These are phyloP conservation scores for Mycena metata DNA, from an alignment of 768 basidiomycete genomes.

Conservation along the genomic window DNA sequence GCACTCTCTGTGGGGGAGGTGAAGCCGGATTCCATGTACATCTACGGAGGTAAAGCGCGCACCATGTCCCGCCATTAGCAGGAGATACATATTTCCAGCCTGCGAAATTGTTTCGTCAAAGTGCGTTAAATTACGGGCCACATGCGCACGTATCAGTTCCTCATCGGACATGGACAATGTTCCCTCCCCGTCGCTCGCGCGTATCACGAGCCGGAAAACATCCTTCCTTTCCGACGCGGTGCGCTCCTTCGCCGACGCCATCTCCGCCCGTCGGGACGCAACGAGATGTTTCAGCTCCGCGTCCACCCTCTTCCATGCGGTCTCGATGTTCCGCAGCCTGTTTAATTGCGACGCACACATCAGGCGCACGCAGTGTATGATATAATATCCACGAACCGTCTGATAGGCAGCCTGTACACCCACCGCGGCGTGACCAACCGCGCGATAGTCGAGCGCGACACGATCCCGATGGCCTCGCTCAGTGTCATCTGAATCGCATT, in stretches of 20 bases:
- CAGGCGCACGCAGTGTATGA: too few relatives aligned
- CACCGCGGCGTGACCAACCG: slow-evolving; percentile 36
- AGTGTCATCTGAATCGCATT: neutral
- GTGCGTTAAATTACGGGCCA: too few relatives aligned
- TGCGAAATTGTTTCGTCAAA: slow-evolving; percentile 8
- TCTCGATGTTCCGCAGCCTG: slow-evolving; percentile 17
- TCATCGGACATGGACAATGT: slow-evolving; percentile 32
- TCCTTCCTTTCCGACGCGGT: neutral
- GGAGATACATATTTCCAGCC: slow-evolving; percentile 50
- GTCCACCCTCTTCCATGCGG: neutral
- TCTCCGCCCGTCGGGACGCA: neutral
- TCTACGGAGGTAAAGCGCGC: neutral
- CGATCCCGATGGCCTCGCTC: slow-evolving; percentile 27
- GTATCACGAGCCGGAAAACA: slow-evolving; percentile 17
- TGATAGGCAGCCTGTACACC: slow-evolving; percentile 38
- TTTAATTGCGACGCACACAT: neutral
- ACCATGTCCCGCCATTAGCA: slow-evolving; percentile 53
- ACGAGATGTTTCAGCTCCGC: neutral
- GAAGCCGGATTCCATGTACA: neutral
- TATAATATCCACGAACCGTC: slow-evolving; percentile 23
- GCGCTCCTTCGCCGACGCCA: neutral
- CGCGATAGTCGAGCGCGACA: slow-evolving; percentile 27
- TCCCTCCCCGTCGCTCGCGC: slow-evolving; percentile 18
- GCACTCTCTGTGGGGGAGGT: slow-evolving; percentile 45
- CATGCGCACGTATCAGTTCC: slow-evolving; percentile 33